Percentiles rank a stretch among this genome's conserved stretches.
These are phyloP conservation scores for Skeletonema costatum DNA, from an alignment of 108 stramenopile species.

Conservation along the genomic window DNA sequence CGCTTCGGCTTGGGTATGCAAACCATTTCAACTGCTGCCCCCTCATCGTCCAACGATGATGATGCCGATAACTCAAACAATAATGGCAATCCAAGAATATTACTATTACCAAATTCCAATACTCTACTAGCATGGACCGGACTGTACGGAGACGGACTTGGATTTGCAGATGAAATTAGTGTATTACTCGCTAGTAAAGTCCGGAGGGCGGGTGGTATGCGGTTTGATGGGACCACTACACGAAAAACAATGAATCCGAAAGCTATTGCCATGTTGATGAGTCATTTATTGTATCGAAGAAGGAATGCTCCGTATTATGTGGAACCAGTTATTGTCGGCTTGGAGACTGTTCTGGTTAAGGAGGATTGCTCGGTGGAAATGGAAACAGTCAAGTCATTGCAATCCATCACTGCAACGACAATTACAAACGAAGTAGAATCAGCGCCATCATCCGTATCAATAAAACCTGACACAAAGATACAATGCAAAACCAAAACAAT, in stretches of 20 bases:
- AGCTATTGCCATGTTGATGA: conserved; percentile 66
- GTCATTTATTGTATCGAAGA: conserved; percentile 78
- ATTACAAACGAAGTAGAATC: background rate
- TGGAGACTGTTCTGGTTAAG: conserved; percentile 37
- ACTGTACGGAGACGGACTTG: conserved; percentile 78
- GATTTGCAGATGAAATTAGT: conserved; percentile 65
- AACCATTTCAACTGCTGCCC: conserved; percentile 34
- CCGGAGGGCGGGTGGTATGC: conserved; percentile 44
- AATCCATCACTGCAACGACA: background rate
- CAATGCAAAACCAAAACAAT: conserved; percentile 21
- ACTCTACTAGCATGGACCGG: conserved; percentile 78
- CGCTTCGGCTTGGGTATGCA: conserved; percentile 85
- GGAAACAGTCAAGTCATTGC: background rate
- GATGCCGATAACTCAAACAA: background rate
- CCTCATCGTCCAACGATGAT: background rate
- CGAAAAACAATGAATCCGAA: conserved; percentile 49
- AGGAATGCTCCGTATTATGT: conserved; percentile 72
- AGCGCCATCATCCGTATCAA: background rate
- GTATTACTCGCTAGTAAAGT: conserved; percentile 50
- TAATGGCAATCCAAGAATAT: conserved; percentile 25
- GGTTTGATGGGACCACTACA: conserved; percentile 21
- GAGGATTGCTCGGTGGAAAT: background rate
- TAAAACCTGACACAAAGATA: background rate
- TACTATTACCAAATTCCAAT: conserved; percentile 36
- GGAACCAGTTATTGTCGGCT: conserved; percentile 76